Evolutionary conservation across 2,329 filamentous ascomycete species (phyloP).

Genomic region (Tolypocladium ophioglossoides): DNA sequence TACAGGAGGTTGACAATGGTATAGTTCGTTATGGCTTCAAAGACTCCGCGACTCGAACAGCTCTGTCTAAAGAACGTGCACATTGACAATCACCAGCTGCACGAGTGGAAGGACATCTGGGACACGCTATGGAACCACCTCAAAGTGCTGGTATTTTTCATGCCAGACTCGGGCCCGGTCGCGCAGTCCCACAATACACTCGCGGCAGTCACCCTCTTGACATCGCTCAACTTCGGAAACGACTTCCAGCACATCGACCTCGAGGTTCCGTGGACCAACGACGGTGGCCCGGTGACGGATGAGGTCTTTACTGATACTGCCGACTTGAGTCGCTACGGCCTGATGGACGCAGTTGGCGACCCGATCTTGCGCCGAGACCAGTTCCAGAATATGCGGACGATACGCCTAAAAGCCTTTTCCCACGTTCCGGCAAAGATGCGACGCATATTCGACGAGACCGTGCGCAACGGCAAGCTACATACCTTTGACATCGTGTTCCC

Average conservation of each 20-base stretch:
- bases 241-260: slow-evolving; percentile 20
- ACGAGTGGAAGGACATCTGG: slow-evolving; percentile 7
- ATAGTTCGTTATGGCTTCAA: slow-evolving; percentile 15
- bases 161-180: slow-evolving; percentile 10
- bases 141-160: slow-evolving; percentile 13
- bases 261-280: slow-evolving; percentile 14
- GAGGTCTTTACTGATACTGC: not conserved
- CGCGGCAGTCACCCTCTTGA: slow-evolving; percentile 11
- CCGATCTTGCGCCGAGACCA: slow-evolving; percentile 1
- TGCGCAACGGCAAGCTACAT: slow-evolving; percentile 17
- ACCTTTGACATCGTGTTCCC: slow-evolving; percentile 27
- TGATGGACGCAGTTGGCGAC: not conserved
- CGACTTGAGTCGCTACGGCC: not conserved
- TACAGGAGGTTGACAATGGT: not conserved
- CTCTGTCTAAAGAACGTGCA: slow-evolving; percentile 18
- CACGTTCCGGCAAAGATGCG: slow-evolving; percentile 13
- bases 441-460: slow-evolving; percentile 12
- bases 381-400: slow-evolving; percentile 15
- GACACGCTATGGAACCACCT: slow-evolving; percentile 18
- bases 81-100: slow-evolving; percentile 4
- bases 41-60: slow-evolving; percentile 20
- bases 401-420: slow-evolving; percentile 16
- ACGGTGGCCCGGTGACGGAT: slow-evolving; percentile 3
- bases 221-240: slow-evolving; percentile 15
- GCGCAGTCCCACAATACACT: slow-evolving; percentile 12